These are phyloP conservation scores for Yarrowia galli DNA, from an alignment of 1,139 yeast species.

Conservation along the genomic window DNA sequence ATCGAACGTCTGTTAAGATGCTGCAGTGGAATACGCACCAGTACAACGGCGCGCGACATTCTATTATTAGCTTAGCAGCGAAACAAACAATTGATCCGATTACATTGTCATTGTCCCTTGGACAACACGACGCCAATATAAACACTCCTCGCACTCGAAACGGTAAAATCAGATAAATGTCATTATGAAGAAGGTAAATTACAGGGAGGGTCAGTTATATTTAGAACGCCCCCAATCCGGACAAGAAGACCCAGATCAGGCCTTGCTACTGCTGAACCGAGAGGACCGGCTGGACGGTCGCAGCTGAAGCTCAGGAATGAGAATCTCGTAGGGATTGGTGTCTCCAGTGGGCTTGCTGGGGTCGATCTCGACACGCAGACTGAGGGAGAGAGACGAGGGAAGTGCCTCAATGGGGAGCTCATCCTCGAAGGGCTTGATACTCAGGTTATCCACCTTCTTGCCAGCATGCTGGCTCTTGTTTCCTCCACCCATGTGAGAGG, in stretches of 20 bases:
- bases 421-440: background rate
- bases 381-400: slow-evolving; percentile 67
- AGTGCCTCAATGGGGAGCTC: slow-evolving; percentile 36
- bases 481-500: slow-evolving; percentile 27
- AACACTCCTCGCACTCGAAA: too few species aligned
- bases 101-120: background rate
- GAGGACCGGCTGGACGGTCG: slow-evolving; percentile 3
- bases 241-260: background rate
- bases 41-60: background rate
- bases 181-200: background rate
- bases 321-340: slow-evolving; percentile 70
- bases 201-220: slow-evolving; percentile 14
- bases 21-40: too few species aligned
- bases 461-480: slow-evolving; percentile 15
- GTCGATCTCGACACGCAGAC: slow-evolving; percentile 75
- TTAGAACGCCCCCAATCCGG: background rate
- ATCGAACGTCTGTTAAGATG: background rate
- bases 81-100: background rate
- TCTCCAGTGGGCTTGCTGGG: slow-evolving; percentile 59
- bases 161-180: background rate
- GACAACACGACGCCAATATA: background rate
- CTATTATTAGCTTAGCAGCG: background rate
- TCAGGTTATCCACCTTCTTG: slow-evolving; percentile 1
- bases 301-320: slow-evolving; percentile 63
- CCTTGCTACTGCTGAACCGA: slow-evolving; percentile 16